Evolutionary conservation across 305 asterid genomes (phyloP).

Genomic region (Solanum hybrid): DNA sequence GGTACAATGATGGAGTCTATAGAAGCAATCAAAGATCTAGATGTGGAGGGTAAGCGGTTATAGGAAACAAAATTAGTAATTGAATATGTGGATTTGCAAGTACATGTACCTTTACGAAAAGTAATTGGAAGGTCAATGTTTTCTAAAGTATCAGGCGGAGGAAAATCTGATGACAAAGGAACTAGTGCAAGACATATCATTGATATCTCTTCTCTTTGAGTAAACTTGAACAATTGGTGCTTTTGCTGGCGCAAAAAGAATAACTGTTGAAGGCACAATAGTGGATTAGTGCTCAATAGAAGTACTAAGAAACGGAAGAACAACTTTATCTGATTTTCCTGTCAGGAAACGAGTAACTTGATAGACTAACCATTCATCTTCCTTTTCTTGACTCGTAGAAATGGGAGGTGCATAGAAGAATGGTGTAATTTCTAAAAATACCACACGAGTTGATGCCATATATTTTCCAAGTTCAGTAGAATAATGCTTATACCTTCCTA

Average conservation of each 20-base stretch:
- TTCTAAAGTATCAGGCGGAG: background rate
- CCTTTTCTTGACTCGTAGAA: background rate
- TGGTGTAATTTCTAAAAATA: background rate
- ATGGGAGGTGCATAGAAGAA: background rate
- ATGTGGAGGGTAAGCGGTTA: background rate
- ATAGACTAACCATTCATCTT: background rate
- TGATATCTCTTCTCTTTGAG: background rate
- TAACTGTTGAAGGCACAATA: background rate
- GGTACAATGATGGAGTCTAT: background rate
- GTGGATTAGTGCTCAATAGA: background rate
- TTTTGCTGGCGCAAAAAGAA: background rate
- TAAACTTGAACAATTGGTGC: background rate
- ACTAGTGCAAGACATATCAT: background rate
- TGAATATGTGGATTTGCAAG: background rate
- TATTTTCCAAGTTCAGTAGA: background rate
- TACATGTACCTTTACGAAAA: background rate
- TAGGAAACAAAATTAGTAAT: background rate
- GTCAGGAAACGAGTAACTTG: background rate
- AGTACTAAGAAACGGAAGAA: background rate
- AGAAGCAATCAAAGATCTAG: background rate
- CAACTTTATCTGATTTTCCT: background rate
- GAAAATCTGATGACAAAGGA: background rate
- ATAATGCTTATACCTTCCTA: background rate
- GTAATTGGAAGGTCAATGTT: background rate
- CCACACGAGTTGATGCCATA: background rate